Evolutionary conservation across 192 early-diverging fungal species (phyloP), one percentile per base, ranked within the genome.

Genomic region (Entomortierella parvispora): DNA sequence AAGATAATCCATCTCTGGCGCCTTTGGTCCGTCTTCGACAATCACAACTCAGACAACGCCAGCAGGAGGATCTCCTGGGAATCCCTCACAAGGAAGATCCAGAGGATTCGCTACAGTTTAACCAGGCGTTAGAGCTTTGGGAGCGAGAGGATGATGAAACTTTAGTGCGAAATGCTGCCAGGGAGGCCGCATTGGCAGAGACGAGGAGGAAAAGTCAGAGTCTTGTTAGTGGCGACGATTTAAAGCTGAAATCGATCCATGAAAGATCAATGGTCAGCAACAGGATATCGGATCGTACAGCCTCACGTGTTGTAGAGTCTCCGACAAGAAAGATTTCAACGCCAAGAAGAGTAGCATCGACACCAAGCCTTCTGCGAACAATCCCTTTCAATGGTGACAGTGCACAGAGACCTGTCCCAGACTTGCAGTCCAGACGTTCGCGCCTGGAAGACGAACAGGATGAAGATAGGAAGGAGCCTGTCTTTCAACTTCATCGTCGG

Each of bases 21-120:
- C 74, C 74, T 14, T 18, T 77, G 26, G 47, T 77, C 55, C 68
- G 56, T 18, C 61, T 77, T 26, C 74, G 74, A 25, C 74, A 77
- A 33, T 64, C 74, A 3, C 74, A 77, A 34, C 44, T 77, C 23
- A 61, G 44, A 48, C 65, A 62, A 18, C 74, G 50, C 20, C 74
- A 77, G 18, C 52, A 77, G 55, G 74, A 77, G 10, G 74, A 77
- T 44, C 64, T 64, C 47, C 51, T 68, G 22, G 74, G 74, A 8
- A 62, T 68, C 8, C 10, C 20, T 1, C 32, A 28, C 18, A 42
- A 45, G 12, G 57, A 45, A 9, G 55, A 42, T 0, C 45, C 20
- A 2, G 59, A 61, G 2, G 65, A 26, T 0, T 26, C 22, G 2
- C 31, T 58, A 12, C 22, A 43, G 22, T 77, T 77, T 32, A 64